Conservation (phyloP, 352 stramenopile genomes). For the Globisporangium echinulatum region DNA sequence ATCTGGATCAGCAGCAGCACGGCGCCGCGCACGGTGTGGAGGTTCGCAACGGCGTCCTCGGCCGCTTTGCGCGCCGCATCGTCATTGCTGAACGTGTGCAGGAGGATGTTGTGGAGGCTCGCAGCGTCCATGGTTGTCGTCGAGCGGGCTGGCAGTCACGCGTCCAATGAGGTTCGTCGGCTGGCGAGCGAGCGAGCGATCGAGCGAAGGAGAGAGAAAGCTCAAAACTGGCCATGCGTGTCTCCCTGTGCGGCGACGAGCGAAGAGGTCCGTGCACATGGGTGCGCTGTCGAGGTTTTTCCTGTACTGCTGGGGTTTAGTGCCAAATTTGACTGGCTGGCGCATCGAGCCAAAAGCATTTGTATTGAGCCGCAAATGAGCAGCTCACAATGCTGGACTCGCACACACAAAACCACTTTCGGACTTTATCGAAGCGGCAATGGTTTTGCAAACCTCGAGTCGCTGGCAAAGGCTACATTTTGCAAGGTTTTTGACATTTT, state of each 20-base stretch:
- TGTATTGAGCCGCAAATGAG: not conserved
- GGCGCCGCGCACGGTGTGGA: conserved; percentile 68
- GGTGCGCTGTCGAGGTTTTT: conserved; percentile 8
- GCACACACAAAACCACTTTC: not conserved
- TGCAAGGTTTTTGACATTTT: not conserved
- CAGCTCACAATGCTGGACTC: not conserved
- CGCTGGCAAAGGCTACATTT: not conserved
- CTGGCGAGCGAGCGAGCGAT: not conserved
- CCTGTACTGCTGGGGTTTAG: not conserved
- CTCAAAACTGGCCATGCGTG: conserved; percentile 9
- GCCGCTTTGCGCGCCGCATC: conserved; percentile 64
- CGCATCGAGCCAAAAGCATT: not conserved
- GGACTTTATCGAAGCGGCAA: not conserved
- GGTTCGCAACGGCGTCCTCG: conserved; percentile 62
- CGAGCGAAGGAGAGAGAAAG: conserved; percentile 5
- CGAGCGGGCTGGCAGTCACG: not conserved
- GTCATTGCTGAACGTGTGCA: conserved; percentile 83
- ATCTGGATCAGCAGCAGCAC: conserved; percentile 82
- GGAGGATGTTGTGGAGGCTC: conserved; percentile 85
- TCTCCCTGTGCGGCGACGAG: not conserved
- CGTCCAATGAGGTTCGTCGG: not conserved
- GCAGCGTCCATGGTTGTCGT: conserved; percentile 72
- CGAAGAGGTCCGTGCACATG: not conserved
- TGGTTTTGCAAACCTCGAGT: not conserved
- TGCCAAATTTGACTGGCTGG: conserved; percentile 7